A percentile compares a stretch with the other conserved stretches of the same genome.
These are phyloP conservation scores for Xylaria cubensis DNA, from an alignment of 495 filamentous ascomycete genomes.

Conservation along the genomic window DNA sequence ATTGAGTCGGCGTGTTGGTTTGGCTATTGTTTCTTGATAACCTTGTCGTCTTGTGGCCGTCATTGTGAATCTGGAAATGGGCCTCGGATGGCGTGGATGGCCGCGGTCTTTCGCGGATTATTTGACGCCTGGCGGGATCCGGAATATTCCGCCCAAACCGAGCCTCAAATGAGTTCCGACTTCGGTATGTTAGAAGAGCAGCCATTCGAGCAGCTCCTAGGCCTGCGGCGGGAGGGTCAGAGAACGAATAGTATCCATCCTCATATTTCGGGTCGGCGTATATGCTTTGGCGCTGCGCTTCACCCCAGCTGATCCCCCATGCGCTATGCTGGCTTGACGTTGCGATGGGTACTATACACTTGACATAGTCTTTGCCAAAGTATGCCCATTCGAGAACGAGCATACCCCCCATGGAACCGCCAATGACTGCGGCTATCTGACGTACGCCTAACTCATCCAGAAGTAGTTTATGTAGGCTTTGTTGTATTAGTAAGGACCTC, in stretches of 20 bases:
- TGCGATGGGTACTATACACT: conserved; percentile 89
- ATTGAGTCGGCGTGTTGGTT: conserved; percentile 45
- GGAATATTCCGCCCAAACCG: conserved; percentile 93
- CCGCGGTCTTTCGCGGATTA: conserved; percentile 70
- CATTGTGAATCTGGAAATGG: conserved; percentile 94
- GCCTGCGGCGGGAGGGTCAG: conserved; percentile 82
- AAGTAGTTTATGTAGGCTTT: conserved; percentile 85
- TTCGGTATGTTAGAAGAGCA: conserved; percentile 92
- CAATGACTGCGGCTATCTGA: conserved; percentile 87
- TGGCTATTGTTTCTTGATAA: conserved; percentile 48
- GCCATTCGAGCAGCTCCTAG: conserved; percentile 96
- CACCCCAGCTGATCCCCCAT: conserved; percentile 99
- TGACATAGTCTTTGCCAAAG: conserved; percentile 93
- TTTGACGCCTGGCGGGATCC: conserved; percentile 78
- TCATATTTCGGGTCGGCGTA: conserved; percentile 98
- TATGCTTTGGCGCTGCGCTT: conserved; percentile 96
- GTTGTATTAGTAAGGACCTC: conserved; percentile 29
- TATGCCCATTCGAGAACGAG: conserved; percentile 96
- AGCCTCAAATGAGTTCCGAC: conserved; percentile 94
- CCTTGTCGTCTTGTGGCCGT: conserved; percentile 74
- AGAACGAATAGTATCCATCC: conserved; percentile 89
- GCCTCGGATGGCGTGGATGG: conserved; percentile 75
- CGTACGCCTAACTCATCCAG: conserved; percentile 88
- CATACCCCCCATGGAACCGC: conserved; percentile 99
- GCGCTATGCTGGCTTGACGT: conserved; percentile 94